Evolutionary conservation across 148 eudicot species (phyloP), one percentile per base, ranked within the genome.

Genomic region (Arctostaphylos glauca): DNA sequence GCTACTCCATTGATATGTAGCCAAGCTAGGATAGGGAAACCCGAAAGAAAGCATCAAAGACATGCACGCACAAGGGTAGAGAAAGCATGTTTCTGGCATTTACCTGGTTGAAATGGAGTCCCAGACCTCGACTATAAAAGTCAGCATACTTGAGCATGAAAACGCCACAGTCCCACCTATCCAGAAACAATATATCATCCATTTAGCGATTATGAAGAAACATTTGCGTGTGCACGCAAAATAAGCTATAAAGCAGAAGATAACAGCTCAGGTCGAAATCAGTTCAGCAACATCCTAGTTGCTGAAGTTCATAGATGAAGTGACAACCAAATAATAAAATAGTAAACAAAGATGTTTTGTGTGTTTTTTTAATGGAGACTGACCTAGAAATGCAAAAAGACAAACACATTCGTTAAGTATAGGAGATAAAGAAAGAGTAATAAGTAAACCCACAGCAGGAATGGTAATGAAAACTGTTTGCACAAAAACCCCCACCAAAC

Each of bases 131-230:
- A 88, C 98, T 97, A 86, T 92, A 97, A 85, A 96, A 96, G 82
- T 96, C 99, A 38, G 94, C 89, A 87, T 96, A 96, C 83, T 96
- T 96, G 86, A 96, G 83, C 97, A 96, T 96, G 87, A 96, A 96
- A 86, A 97, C 83, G 64, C 99, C 99, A 86, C 99, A 97, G 83
- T 96, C 99, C 62, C 41, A 96, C 89, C 99, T 96, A 90, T 82
- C 81, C 44, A 84, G 79, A 54, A 83, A 31, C 50, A 81, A 55
- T 79, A 58, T 9, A 55, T 56, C 64, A 86, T 58, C 15, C 53
- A 75, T 82, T 53, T 58, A 80, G 41, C 55, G 48, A 25, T 50
- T 78, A 2, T 48, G 13, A 52, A 52, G 15, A 81, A 74, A 46
- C 7, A 46, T 73, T 55, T 60, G 64, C 82, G 38, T 47, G 47